Base-by-base conservation (phyloP, 2,329 filamentous ascomycete species). In the Aspergillus calidoustus region DNA sequence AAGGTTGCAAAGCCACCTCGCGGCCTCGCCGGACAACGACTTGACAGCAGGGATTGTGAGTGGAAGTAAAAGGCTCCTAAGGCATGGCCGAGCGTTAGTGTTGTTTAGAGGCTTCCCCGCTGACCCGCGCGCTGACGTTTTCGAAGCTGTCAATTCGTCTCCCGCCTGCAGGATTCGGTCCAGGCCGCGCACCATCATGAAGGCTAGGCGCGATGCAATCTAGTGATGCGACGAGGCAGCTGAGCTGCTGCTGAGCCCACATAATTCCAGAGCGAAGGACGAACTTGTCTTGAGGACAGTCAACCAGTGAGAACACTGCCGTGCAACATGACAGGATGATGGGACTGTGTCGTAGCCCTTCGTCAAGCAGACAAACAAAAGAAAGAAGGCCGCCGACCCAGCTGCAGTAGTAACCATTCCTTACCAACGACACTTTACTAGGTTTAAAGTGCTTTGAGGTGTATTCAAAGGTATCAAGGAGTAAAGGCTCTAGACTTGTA, bases 291-390 rank as follows among this genome's bases (percentile, higher is more conserved):
- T 4, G 6, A 28, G 25, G 25, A 7, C 46, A 30, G 23, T 15
- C 11, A 50, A 46, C 17, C 34, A 11, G 30, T 17, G 28, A 57
- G 31, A 43, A 47, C 50, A 38, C 41, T 53, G 51, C 7, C 49
- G 58, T 53, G 50, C 22, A 55, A 57, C 47, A 53, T 64, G 49
- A 60, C 54, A 60, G 58, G 51, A 46, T n/a, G 46, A 19, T 4
- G 43, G 48, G 23, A 11, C 17, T 7, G 2, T 1, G 25, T 28
- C 25, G 25, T 19, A 19, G 19, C 19, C 19, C 19, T 19, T 28
- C 25, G 25, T 28, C 25, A 28, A 28, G 25, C 25, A 28, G 25
- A 58, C 34, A 38, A 53, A 22, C 28, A 38, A 15, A 58, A 51
- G 44, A 15, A 58, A 51, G 44, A 47, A 47, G 6, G 8, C 41